phyloP scores from a whole-genome alignment of 352 stramenopile genomes.

The Globisporangium takayamanum region DNA sequence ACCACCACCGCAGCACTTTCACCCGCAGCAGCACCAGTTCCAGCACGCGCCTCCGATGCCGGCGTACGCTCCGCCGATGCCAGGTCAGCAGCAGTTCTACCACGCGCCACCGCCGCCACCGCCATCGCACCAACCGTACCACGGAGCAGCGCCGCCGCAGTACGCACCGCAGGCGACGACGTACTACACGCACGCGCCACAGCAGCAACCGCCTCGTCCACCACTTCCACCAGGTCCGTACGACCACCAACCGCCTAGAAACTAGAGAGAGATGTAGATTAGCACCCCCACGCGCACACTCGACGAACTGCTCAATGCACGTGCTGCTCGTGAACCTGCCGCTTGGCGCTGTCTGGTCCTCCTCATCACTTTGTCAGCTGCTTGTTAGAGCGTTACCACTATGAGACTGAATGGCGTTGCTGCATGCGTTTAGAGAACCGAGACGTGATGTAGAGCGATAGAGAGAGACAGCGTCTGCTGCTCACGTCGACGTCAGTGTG shows the following conservation, averaged over 20 bases:
- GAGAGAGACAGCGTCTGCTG: no score
- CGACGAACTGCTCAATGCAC: background rate
- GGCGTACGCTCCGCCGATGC: conserved; percentile 11
- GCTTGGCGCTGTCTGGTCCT: no score
- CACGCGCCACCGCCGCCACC: conserved; percentile 1
- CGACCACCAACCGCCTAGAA: conserved; percentile 19
- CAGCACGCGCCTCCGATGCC: conserved; percentile 7
- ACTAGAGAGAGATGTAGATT: conserved; percentile 15
- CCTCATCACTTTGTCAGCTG: no score
- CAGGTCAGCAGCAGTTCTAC: conserved; percentile 9
- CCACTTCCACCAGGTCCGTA: conserved; percentile 31
- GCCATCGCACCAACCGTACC: conserved; percentile 9
- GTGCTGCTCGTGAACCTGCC: no score
- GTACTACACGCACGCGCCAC: conserved; percentile 10
- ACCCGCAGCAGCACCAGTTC: conserved; percentile 10
- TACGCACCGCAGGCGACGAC: conserved; percentile 7
- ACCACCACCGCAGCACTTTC: conserved; percentile 14
- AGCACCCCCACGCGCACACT: background rate
- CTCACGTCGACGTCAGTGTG: conserved; percentile 33
- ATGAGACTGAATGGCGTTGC: no score
- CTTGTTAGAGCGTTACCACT: no score
- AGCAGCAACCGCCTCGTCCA: conserved; percentile 21
- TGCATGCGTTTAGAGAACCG: no score
- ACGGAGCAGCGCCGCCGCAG: conserved; percentile 15
- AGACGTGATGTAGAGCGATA: no score